Evolutionary conservation across 495 filamentous ascomycete genomes (phyloP).

Genomic region (Trichodelitschia bisporula): DNA sequence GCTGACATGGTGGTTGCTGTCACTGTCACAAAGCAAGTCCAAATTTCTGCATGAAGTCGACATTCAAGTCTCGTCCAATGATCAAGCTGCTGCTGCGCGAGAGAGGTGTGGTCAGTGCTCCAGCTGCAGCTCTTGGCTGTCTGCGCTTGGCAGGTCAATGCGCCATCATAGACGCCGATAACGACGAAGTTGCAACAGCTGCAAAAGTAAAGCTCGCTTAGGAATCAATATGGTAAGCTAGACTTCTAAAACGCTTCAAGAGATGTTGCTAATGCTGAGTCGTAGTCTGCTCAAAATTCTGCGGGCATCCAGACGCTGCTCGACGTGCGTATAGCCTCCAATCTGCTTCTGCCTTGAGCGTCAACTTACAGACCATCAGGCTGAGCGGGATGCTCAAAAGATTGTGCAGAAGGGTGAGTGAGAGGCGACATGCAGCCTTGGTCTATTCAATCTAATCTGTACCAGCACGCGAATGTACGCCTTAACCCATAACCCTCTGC

Average conservation of each 20-base stretch:
- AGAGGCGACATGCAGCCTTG: not conserved
- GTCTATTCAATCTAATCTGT: too few species aligned
- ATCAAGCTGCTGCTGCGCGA: too few species aligned
- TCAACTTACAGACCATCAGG: constrained; percentile 23
- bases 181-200: too few species aligned
- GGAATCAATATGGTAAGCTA: too few species aligned
- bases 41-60: not conserved
- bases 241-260: too few species aligned
- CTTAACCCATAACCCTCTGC: constrained; percentile 1
- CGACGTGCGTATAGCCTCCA: constrained; percentile 43
- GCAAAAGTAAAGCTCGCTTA: too few species aligned
- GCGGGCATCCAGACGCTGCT: constrained; percentile 94
- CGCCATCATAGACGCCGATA: too few species aligned
- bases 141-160: too few species aligned
- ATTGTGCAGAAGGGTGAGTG: constrained; percentile 79
- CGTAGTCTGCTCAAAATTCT: constrained; percentile 94
- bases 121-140: too few species aligned
- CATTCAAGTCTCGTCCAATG: too few species aligned
- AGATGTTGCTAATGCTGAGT: too few species aligned
- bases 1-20: constrained; percentile 64
- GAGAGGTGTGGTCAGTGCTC: too few species aligned
- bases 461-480: constrained; percentile 49
- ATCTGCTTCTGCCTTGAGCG: not conserved
- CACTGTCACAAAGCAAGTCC: not conserved
- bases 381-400: constrained; percentile 95